Evolutionary conservation across 1,284 basidiomycete species (phyloP).

Genomic region (Pyrrhoderma lamaoense): DNA sequence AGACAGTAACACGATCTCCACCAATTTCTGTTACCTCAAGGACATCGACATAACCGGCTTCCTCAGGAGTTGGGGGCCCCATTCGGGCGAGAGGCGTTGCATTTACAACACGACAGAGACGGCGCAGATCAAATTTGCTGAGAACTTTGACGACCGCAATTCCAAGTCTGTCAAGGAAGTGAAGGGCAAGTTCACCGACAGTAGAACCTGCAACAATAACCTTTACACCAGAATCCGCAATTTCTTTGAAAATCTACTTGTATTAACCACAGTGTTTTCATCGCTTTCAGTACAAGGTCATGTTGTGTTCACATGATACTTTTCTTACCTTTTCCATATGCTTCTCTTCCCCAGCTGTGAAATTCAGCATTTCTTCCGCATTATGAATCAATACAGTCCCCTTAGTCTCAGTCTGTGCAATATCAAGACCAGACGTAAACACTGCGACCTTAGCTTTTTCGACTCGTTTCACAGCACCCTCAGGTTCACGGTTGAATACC

Average conservation of each 20-base stretch:
- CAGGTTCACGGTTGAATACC: constrained; percentile 96
- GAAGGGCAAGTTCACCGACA: constrained; percentile 93
- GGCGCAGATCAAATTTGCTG: constrained; percentile 95
- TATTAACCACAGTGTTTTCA: no score
- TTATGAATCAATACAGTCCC: constrained; percentile 96
- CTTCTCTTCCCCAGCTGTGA: constrained; percentile 92
- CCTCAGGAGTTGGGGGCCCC: constrained; percentile 93
- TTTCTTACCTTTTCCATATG: constrained; percentile 79
- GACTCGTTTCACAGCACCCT: constrained; percentile 84
- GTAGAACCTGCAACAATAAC: constrained; percentile 90
- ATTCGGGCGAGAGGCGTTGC: constrained; percentile 95
- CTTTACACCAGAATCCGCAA: constrained; percentile 92
- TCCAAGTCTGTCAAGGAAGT: constrained; percentile 92
- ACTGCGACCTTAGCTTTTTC: constrained; percentile 86
- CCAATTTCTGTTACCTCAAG: constrained; percentile 97
- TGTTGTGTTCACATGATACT: background rate
- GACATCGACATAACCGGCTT: constrained; percentile 90
- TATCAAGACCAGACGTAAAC: constrained; percentile 89
- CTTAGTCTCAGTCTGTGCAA: constrained; percentile 97
- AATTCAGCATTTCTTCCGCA: constrained; percentile 95
- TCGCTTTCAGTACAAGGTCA: background rate
- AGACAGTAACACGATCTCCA: constrained; percentile 95
- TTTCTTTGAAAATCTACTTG: constrained; percentile 87
- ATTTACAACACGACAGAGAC: constrained; percentile 91
- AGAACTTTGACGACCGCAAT: constrained; percentile 96